A percentile compares a stretch with the other conserved stretches of the same genome.
Evolutionary conservation across 371 early-diverging fungal genomes (phyloP).

Genomic region (Polyrhizophydium stewartii): DNA sequence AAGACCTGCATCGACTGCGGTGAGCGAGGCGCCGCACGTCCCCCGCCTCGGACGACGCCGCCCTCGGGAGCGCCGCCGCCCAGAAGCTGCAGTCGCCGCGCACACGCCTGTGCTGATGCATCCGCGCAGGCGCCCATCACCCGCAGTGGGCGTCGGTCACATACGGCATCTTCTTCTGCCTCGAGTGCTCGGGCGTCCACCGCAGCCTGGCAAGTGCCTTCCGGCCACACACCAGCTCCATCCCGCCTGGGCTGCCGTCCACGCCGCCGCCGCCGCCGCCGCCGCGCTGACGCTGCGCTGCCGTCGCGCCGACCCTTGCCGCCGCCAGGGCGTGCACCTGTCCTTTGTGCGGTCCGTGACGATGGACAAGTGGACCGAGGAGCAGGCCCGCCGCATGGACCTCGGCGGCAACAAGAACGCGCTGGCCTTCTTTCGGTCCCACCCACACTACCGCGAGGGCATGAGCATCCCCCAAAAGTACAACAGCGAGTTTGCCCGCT

Average conservation of each 20-base stretch:
- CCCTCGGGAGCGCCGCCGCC: no score
- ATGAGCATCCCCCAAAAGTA: conserved; percentile 82
- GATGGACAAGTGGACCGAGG: conserved; percentile 98
- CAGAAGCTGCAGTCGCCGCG: no score
- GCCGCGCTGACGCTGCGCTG: neutral
- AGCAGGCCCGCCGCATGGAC: conserved; percentile 91
- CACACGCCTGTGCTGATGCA: no score
- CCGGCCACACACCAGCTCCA: neutral
- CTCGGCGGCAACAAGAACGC: conserved; percentile 93
- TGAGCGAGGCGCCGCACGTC: neutral
- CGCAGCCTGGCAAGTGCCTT: conserved; percentile 19
- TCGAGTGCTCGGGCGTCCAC: conserved; percentile 86
- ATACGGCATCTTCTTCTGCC: conserved; percentile 95
- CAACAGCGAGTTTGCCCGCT: conserved; percentile 76
- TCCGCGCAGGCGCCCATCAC: conserved; percentile 11
- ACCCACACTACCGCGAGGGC: conserved; percentile 68
- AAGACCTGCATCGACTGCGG: conserved; percentile 33
- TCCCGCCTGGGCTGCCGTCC: neutral
- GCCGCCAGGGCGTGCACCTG: conserved; percentile 85
- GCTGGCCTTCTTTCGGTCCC: conserved; percentile 77
- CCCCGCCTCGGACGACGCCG: no score
- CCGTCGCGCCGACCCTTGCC: conserved; percentile 15
- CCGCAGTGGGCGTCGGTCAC: conserved; percentile 91
- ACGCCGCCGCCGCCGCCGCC: no score
- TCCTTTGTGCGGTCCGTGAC: conserved; percentile 96